Evolutionary conservation across 148 eudicot genomes (phyloP).

Genomic region (Pharnaceum exiguum): DNA sequence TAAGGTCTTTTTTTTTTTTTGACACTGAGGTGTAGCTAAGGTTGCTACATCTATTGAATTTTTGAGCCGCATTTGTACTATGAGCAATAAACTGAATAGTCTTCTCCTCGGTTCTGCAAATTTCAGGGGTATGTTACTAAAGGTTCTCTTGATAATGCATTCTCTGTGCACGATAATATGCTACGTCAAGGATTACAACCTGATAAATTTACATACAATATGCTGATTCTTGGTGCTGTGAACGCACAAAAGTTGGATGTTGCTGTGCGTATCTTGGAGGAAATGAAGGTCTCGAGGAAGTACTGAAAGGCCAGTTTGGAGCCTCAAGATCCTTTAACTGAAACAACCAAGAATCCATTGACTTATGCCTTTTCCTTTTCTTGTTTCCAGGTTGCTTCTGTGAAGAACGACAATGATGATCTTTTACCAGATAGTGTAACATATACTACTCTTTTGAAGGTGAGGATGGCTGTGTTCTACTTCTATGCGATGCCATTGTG

Average conservation of each 20-base stretch:
- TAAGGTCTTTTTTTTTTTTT: not conserved
- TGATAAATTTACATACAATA: slow-evolving; percentile 63
- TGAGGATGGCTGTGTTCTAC: slow-evolving; percentile 13
- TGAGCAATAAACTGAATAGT: not conserved
- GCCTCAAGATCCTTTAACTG: slow-evolving; percentile 29
- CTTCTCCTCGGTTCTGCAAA: not conserved
- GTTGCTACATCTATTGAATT: not conserved
- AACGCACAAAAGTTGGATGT: slow-evolving; percentile 38
- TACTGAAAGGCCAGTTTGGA: slow-evolving; percentile 49
- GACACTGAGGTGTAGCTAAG: not conserved
- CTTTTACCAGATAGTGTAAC: slow-evolving; percentile 55
- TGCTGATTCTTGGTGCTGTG: slow-evolving; percentile 54
- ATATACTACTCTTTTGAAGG: slow-evolving; percentile 64
- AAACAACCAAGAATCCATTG: slow-evolving; percentile 3
- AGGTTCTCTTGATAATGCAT: slow-evolving; percentile 49
- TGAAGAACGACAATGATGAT: slow-evolving; percentile 21
- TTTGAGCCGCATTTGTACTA: not conserved
- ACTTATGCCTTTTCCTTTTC: slow-evolving; percentile 9
- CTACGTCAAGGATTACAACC: slow-evolving; percentile 49
- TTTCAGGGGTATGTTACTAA: slow-evolving; percentile 53
- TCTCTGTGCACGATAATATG: slow-evolving; percentile 49
- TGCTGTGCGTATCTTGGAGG: slow-evolving; percentile 48
- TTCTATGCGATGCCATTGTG: too few relatives aligned
- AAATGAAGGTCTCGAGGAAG: slow-evolving; percentile 64
- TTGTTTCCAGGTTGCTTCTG: slow-evolving; percentile 50